Base-by-base conservation (phyloP, 345 rosid species). In the Citrus cavaleriei region DNA sequence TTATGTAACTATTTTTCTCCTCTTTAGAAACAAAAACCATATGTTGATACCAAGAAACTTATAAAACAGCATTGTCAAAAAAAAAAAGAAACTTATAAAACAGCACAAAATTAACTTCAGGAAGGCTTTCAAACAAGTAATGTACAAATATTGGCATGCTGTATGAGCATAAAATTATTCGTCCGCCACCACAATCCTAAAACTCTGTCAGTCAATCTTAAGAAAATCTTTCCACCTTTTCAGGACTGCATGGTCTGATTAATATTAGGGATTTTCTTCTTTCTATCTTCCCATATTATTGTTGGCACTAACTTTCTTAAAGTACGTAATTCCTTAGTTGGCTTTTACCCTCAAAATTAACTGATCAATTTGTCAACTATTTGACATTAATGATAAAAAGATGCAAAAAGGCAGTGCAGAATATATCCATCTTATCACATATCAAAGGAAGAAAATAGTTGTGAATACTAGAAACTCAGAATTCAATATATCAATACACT, bases 401-500 rank as follows among this genome's bases (percentile, higher is more conserved):
- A 68, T 12, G 37, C 35, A 21, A 35, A 8, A n/a, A 25, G 24
- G 27, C 63, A 54, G 2, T 34, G 22, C 73, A 35, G 3, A 55
- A 38, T 6, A 30, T 32, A 75, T 46, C 4, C 10, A 75, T 63
- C 61, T 13, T 30, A 46, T 63, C 70, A 28, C 28, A 28, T 73
- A 59, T 25, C 35, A 25, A 63, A 42, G 49, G 19, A 55, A 14
- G 24, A 13, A 25, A 64, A 64, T 49, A 46, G 61, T 30, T 49
- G 62, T 66, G 66, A 77, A 19, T 37, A 73, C 34, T 10, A 55
- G 28, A 81, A 75, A 28, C 67, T 68, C 38, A 55, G 28, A 75
- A 64, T 77, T 57, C 38, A 72, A 34, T 75, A 40, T 37, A 81
- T 78, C 63, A 42, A 71, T 62, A 57, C 76, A 46, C 40, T 34